Conservation (phyloP, 2,329 filamentous ascomycete species). For the Botrytis sinoallii region DNA sequence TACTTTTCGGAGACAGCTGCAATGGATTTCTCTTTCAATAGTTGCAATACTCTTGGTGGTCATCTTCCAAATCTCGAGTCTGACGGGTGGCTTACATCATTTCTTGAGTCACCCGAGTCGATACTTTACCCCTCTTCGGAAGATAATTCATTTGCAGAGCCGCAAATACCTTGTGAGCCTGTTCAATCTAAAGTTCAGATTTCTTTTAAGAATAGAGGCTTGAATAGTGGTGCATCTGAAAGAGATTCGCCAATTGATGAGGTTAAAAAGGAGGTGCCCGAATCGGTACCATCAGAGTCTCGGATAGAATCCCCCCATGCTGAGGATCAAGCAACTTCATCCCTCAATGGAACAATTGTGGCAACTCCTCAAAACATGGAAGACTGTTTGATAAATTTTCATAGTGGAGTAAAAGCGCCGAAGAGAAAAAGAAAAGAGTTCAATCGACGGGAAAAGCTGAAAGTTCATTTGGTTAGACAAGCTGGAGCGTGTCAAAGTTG, state of each 20-base stretch:
- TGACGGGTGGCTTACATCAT: slow-evolving; percentile 8
- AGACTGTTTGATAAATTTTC: slow-evolving; percentile 10
- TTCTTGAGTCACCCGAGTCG: neutral
- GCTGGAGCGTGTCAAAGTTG: slow-evolving; percentile 24
- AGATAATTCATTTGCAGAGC: neutral
- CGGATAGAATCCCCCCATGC: neutral
- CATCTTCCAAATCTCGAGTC: neutral
- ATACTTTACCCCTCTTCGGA: neutral
- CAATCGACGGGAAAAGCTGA: slow-evolving; percentile 20
- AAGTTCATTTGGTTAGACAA: slow-evolving; percentile 23
- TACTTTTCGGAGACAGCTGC: neutral
- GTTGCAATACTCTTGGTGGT: neutral
- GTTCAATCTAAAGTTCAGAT: too few relatives aligned
- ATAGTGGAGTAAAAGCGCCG: slow-evolving; percentile 7
- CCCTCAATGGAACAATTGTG: neutral
- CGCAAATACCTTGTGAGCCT: neutral
- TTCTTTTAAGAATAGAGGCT: neutral
- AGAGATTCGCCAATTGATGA: neutral
- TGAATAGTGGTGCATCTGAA: neutral
- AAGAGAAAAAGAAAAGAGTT: slow-evolving; percentile 24
- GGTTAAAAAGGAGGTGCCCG: neutral
- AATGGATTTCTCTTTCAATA: neutral
- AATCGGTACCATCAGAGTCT: neutral
- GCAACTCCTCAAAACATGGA: slow-evolving; percentile 6
- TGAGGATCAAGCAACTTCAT: neutral